Evolutionary conservation across 192 early-diverging fungal species (phyloP), one percentile per base, ranked within the genome.

Genomic region (Podila epigama): DNA sequence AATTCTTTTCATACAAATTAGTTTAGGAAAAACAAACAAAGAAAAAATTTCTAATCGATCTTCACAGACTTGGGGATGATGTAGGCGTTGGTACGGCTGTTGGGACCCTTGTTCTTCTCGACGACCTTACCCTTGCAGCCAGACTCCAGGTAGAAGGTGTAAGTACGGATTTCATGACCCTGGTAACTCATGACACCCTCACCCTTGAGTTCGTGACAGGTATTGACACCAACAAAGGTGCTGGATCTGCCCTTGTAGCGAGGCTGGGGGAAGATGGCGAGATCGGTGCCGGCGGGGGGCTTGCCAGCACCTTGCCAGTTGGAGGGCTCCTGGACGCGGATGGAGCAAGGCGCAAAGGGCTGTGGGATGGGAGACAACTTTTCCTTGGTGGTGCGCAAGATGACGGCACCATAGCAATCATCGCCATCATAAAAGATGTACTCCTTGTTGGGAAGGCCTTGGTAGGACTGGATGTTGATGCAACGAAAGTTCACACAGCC

Each of bases 341-440:
- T 54, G 15, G 67, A 60, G 31, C 67, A 54, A 5, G 58, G 51
- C 20, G 50, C 34, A 42, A 69, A 69, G 11, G 67, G 58, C 36
- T 53, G 48, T 0, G 51, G 31, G 37, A 61, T 55, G 9, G 51
- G 20, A 25, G 39, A 15, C 51, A 42, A 42, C 57, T 42, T 61
- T 22, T 54, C 51, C 13, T 44, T 20, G 0, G n/a, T 55, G 0
- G 67, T 60, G 9, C 39, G 58, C n/a, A 54, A n/a, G 22, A 61
- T 16, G 1, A 69, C 51, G 11, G 34, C 5, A 10, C 58, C 58
- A 12, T 40, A 29, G n/a, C 58, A 69, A 28, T 54, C 51, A 32
- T 41, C 37, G 15, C 51, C 31, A 20, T 61, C 58, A 40, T 69
- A 69, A 55, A 69, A 69, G 51, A 55, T 61, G 51, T 53, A 60